Percentiles rank a stretch among this genome's conserved stretches.
Conservation (phyloP, 2,329 filamentous ascomycete genomes). For the Paecilomyces niveus region DNA sequence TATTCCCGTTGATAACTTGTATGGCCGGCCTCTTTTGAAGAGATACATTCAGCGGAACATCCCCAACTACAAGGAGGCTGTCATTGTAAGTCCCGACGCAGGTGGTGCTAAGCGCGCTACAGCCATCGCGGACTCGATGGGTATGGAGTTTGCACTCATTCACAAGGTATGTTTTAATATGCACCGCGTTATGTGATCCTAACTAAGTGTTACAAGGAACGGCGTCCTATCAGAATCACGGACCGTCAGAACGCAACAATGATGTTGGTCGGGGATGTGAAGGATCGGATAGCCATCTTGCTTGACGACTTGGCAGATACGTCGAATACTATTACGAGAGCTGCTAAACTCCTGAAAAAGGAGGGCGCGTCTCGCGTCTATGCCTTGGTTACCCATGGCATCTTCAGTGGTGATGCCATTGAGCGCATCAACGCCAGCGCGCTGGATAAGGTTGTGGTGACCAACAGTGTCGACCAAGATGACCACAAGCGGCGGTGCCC, state of each 20-base stretch:
- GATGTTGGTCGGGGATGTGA: conserved; percentile 88
- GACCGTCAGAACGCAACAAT: conserved; percentile 77
- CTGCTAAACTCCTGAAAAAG: conserved; percentile 92
- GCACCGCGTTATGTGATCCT: not conserved
- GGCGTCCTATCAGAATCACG: conserved; percentile 77
- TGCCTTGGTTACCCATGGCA: conserved; percentile 88
- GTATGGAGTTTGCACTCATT: conserved; percentile 94
- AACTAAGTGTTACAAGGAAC: conserved; percentile 54
- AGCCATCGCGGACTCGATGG: conserved; percentile 84
- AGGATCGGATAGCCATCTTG: conserved; percentile 74
- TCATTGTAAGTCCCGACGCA: conserved; percentile 93
- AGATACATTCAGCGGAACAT: conserved; percentile 72
- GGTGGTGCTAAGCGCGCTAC: conserved; percentile 95
- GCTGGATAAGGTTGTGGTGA: conserved; percentile 89
- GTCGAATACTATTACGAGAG: conserved; percentile 92
- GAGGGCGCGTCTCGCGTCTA: conserved; percentile 84
- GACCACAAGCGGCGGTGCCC: conserved; percentile 71
- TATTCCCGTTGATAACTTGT: conserved; percentile 96
- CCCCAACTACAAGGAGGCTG: conserved; percentile 73
- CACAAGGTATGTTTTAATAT: conserved; percentile 64
- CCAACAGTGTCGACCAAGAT: conserved; percentile 86
- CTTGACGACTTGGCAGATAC: conserved; percentile 95
- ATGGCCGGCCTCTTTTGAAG: conserved; percentile 55
- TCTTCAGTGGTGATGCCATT: conserved; percentile 91
- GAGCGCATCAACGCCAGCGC: conserved; percentile 88